A percentile compares a stretch with the other conserved stretches of the same genome.
Evolutionary conservation across 441 rosid genomes (phyloP).

Genomic region (Gossypium laxum): DNA sequence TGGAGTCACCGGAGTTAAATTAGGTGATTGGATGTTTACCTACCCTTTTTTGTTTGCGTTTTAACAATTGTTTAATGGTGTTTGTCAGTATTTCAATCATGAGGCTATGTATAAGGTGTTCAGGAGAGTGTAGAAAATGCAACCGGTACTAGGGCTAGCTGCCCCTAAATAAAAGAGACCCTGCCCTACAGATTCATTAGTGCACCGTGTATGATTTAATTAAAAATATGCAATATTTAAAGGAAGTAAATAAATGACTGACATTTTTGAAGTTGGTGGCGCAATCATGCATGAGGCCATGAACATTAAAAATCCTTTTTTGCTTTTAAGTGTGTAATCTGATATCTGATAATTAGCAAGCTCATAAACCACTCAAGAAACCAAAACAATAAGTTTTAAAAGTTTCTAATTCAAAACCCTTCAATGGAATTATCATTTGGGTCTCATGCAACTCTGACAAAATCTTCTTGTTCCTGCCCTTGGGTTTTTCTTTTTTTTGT

Average conservation of each 20-base stretch:
- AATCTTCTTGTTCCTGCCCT: not conserved
- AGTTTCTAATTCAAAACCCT: not conserved
- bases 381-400: not conserved
- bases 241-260: not conserved
- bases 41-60: not conserved
- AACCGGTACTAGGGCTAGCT: slow-evolving; percentile 11
- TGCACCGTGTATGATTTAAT: not conserved
- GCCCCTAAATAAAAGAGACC: slow-evolving; percentile 11
- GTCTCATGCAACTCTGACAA: slow-evolving; percentile 11
- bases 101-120: slow-evolving; percentile 23
- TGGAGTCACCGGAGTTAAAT: not conserved
- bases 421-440: slow-evolving; percentile 12
- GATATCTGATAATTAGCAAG: not conserved
- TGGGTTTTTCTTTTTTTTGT: not conserved
- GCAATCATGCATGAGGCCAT: slow-evolving; percentile 7
- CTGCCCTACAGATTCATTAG: slow-evolving; percentile 13
- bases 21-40: slow-evolving; percentile 4
- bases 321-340: not conserved
- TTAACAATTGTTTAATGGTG: not conserved
- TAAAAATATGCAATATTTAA: not conserved
- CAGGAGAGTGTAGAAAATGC: slow-evolving; percentile 1
- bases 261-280: slow-evolving; percentile 6
- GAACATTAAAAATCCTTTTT: not conserved
- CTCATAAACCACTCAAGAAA: not conserved
- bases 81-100: slow-evolving; percentile 40